Evolutionary conservation across 352 stramenopile species (phyloP), one percentile per base, ranked within the genome.

Genomic region (Phytophthora macrochlamydospora): DNA sequence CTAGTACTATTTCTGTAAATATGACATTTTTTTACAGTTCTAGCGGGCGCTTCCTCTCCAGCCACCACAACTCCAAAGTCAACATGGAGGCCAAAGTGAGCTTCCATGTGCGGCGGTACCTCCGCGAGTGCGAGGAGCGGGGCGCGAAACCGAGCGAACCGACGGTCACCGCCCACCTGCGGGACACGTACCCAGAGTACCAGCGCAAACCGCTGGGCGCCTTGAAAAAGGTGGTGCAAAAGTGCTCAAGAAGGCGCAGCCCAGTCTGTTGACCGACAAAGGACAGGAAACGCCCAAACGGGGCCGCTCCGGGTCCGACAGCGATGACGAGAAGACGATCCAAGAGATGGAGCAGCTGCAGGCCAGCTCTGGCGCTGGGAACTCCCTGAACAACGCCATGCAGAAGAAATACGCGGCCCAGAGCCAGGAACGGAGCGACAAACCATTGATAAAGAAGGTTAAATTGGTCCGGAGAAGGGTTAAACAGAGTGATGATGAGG

Each of bases 151-250:
- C 86, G 30, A 78, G 73, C 2, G 86, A 96, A 46, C 71, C 85
- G 13, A 90, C 81, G 0, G 74, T 94, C 13, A 80, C 86, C 0
- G 62, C 65, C 7, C 74, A 95, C 30, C 67, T 97, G 48, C 69
- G 77, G 18, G 80, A 92, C 5, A 90, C 87, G 24, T 94, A 95
- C 53, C 62, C 71, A n/a, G 89, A 97, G 73, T 97, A 97, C 67
- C 70, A 86, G 73, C 83, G 89, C 61, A 97, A 97, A 57, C 87
- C 89, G 7, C 76, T 89, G 68, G 69, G 68, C 35, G 70, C 85
- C 31, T 67, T 93, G 31, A 86, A 86, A 45, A 87, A 83, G 42
- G 73, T 92, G 37, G 83, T 93, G 52, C 68, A 59, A 46, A 93
- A 63, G 84, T 91, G 59, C 71, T 94, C 29, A 85, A 88, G 59